These are phyloP conservation scores for Striga hermonthica DNA, from an alignment of 305 asterid genomes.

Conservation along the genomic window DNA sequence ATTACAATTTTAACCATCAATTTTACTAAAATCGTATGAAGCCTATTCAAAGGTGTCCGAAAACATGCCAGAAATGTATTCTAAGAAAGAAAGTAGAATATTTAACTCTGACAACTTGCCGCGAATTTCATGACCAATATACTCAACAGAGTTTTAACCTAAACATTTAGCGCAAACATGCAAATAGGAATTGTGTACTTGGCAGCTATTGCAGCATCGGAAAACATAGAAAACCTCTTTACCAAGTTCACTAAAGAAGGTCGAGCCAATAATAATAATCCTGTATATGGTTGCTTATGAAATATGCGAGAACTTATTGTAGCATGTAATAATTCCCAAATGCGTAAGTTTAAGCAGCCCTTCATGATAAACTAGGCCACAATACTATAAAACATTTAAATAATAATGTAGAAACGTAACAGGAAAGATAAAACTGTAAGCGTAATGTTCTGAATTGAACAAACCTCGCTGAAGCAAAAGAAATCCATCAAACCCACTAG, in stretches of 20 bases:
- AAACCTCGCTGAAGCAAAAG: slow-evolving; percentile 98
- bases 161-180: too few species aligned
- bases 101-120: too few species aligned
- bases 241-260: background rate
- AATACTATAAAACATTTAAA: slow-evolving; percentile 6
- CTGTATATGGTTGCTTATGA: background rate
- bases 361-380: slow-evolving; percentile 14
- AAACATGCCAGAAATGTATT: too few species aligned
- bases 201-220: background rate
- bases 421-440: slow-evolving; percentile 13
- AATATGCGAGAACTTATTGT: slow-evolving; percentile 12
- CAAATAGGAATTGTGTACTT: too few species aligned
- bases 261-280: background rate
- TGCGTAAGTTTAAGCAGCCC: background rate
- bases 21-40: too few species aligned
- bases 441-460: slow-evolving; percentile 29
- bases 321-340: background rate
- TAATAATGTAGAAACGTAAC: slow-evolving; percentile 14
- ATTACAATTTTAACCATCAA: too few species aligned
- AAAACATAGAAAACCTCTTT: too few species aligned
- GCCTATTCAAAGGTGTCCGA: too few species aligned
- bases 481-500: slow-evolving; percentile 95
- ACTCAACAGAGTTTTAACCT: too few species aligned
- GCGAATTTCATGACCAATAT: too few species aligned
- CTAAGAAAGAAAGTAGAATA: too few species aligned